phyloP scores from a whole-genome alignment of 768 basidiomycete species.

The Lentinula raphanica region DNA sequence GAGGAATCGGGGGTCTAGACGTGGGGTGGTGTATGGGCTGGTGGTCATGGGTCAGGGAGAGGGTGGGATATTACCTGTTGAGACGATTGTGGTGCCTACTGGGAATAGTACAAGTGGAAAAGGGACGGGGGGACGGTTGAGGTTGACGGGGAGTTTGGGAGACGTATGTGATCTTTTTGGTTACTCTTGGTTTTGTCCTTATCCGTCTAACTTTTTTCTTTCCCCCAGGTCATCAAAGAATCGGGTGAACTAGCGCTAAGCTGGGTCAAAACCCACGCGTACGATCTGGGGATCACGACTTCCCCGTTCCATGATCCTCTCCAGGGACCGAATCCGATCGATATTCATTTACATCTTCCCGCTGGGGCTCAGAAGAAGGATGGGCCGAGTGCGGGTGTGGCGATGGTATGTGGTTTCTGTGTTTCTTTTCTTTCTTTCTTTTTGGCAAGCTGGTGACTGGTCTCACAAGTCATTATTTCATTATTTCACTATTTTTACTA shows the following conservation, averaged over 20 bases:
- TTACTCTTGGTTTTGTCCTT: too few species aligned
- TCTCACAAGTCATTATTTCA: too few species aligned
- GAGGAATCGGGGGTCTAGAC: conserved; percentile 48
- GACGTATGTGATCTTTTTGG: conserved; percentile 62
- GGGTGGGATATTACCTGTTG: conserved; percentile 80
- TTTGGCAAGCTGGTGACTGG: too few species aligned
- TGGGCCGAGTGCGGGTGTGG: conserved; percentile 86
- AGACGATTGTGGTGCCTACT: conserved; percentile 67
- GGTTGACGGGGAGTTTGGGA: conserved; percentile 79
- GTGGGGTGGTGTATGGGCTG: conserved; percentile 79
- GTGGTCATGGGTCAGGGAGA: conserved; percentile 88
- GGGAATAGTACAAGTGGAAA: conserved; percentile 36
- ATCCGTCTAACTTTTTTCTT: background rate
- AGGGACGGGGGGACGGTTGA: conserved; percentile 62
- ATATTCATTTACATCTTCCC: conserved; percentile 86
- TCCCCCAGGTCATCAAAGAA: conserved; percentile 75
- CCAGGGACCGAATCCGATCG: conserved; percentile 65
- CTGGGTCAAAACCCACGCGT: conserved; percentile 87
- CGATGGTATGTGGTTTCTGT: conserved; percentile 53
- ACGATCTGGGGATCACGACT: conserved; percentile 72
- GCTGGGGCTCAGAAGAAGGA: conserved; percentile 92
- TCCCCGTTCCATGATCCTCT: conserved; percentile 67
- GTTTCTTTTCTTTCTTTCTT: too few species aligned
- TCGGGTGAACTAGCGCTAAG: conserved; percentile 86
- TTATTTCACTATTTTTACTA: too few species aligned